These are phyloP conservation scores for Nymphaea thermarum DNA, from an alignment of 164 flowering plant species.

Conservation along the genomic window DNA sequence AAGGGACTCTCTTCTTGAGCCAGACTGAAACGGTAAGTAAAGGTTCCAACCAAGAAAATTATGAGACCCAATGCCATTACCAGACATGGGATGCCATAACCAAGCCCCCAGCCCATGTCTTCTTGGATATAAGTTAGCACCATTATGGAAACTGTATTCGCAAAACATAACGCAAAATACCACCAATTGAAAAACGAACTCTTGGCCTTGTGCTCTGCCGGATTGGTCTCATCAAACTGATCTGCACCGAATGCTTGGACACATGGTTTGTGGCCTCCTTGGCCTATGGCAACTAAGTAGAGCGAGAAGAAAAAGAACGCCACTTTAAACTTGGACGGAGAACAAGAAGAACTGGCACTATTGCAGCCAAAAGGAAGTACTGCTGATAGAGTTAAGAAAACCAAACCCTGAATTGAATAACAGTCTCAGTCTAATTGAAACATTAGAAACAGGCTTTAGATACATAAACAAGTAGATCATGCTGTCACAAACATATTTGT, in stretches of 20 bases:
- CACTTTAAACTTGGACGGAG: conserved; percentile 4
- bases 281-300: conserved; percentile 11
- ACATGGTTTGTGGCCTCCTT: conserved; percentile 14
- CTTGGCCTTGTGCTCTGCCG: conserved; percentile 5
- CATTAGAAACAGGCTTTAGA: no score
- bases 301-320: conserved; percentile 13
- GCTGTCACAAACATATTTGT: no score
- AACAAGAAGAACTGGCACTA: conserved; percentile 2
- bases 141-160: neutral
- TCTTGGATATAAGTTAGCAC: conserved; percentile 8
- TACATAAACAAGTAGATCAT: no score
- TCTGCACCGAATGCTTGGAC: conserved; percentile 14
- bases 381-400: conserved; percentile 12
- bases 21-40: neutral
- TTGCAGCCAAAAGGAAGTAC: conserved; percentile 2
- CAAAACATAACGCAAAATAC: conserved; percentile 7
- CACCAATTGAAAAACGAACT: conserved; percentile 17
- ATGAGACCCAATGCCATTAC: conserved; percentile 4
- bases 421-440: neutral
- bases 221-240: conserved; percentile 5
- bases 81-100: conserved; percentile 10
- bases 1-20: conserved; percentile 2
- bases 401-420: conserved; percentile 8
- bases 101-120: conserved; percentile 12
- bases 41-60: conserved; percentile 6